Percentiles rank a stretch among this genome's conserved stretches.
These are phyloP conservation scores for Aspergillus proliferans DNA, from an alignment of 2,329 filamentous ascomycete genomes.

Conservation along the genomic window DNA sequence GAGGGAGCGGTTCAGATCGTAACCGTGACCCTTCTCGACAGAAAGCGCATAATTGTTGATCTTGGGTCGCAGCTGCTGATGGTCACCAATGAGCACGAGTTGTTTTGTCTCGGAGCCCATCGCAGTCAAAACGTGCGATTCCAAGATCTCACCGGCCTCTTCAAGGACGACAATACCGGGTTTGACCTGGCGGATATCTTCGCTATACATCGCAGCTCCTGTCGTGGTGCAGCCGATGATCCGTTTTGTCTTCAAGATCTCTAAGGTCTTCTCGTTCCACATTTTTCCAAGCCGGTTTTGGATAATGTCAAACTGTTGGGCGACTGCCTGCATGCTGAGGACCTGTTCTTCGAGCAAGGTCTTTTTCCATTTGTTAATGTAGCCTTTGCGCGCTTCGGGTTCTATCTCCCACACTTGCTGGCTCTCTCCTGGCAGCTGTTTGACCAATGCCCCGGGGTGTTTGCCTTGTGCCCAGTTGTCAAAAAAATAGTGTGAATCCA, in stretches of 20 bases:
- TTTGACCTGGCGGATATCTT: slow-evolving; percentile 47
- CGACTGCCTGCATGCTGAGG: slow-evolving; percentile 8
- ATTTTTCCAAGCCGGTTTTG: slow-evolving; percentile 6
- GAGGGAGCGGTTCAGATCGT: slow-evolving; percentile 60
- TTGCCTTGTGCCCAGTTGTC: slow-evolving; percentile 47
- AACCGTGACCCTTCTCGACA: slow-evolving; percentile 60
- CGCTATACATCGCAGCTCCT: slow-evolving; percentile 57
- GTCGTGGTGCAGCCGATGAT: slow-evolving; percentile 69
- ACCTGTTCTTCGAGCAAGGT: slow-evolving; percentile 49
- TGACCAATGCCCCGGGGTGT: slow-evolving; percentile 41
- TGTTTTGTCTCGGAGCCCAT: slow-evolving; percentile 53
- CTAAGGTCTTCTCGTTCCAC: slow-evolving; percentile 8
- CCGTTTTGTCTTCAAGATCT: slow-evolving; percentile 47
- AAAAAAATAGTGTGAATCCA: slow-evolving; percentile 48
- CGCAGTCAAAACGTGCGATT: slow-evolving; percentile 60
- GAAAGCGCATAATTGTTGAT: slow-evolving; percentile 55
- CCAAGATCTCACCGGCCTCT: slow-evolving; percentile 68
- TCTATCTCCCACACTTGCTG: slow-evolving; percentile 50
- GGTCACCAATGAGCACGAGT: slow-evolving; percentile 65
- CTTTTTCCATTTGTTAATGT: slow-evolving; percentile 40
- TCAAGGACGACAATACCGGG: slow-evolving; percentile 62
- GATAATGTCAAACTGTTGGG: slow-evolving; percentile 9
- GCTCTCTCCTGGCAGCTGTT: slow-evolving; percentile 20
- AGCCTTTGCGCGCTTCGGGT: slow-evolving; percentile 26
- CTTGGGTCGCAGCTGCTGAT: slow-evolving; percentile 66